phyloP scores from a whole-genome alignment of 129 eudicot species.

The Flaveria brownii region DNA sequence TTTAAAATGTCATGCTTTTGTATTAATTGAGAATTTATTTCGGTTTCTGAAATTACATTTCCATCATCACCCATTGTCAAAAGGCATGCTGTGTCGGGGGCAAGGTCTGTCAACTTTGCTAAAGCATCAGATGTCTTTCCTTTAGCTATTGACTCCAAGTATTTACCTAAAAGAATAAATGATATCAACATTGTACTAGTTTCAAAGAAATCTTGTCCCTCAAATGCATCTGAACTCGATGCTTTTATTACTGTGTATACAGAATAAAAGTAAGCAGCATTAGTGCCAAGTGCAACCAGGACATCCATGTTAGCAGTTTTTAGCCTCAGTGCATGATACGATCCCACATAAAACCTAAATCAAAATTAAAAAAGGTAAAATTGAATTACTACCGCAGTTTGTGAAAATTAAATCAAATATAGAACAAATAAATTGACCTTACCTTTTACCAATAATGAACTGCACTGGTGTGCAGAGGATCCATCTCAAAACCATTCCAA shows the following conservation, averaged over 20 bases:
- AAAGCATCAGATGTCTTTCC: slow-evolving; percentile 55
- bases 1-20: slow-evolving; percentile 40
- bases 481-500: slow-evolving; percentile 59
- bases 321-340: slow-evolving; percentile 53
- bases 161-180: slow-evolving; percentile 45
- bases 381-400: slow-evolving; percentile 5
- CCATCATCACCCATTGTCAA: slow-evolving; percentile 37
- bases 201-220: slow-evolving; percentile 57
- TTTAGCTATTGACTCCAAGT: slow-evolving; percentile 44
- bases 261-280: slow-evolving; percentile 60
- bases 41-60: slow-evolving; percentile 33
- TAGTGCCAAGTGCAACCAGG: slow-evolving; percentile 60
- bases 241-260: slow-evolving; percentile 49
- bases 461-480: slow-evolving; percentile 58
- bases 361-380: not conserved
- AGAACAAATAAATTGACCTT: slow-evolving; percentile 13
- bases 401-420: not conserved
- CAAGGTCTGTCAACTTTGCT: slow-evolving; percentile 45
- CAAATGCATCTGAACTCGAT: slow-evolving; percentile 32
- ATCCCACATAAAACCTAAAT: slow-evolving; percentile 52
- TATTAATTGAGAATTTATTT: slow-evolving; percentile 37
- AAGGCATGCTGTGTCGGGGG: slow-evolving; percentile 45
- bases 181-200: slow-evolving; percentile 52
- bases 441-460: slow-evolving; percentile 54
- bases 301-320: slow-evolving; percentile 68